phyloP scores from a whole-genome alignment of 768 basidiomycete species.

The Leucocoprinus leucothites region DNA sequence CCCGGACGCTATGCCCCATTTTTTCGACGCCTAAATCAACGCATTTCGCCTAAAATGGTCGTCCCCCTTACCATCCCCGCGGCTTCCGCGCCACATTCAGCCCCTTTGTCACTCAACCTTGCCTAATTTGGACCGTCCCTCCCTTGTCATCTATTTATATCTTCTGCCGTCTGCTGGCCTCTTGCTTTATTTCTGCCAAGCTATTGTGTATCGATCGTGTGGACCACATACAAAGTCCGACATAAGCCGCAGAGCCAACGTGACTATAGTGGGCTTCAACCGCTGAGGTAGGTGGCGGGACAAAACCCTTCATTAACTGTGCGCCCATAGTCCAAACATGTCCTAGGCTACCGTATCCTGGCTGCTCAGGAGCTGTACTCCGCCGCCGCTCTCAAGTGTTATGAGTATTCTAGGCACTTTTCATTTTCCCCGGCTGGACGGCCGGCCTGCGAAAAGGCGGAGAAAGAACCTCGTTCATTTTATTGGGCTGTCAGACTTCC shows the following conservation, averaged over 20 bases:
- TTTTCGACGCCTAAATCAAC: constrained; percentile 10
- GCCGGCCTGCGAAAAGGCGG: constrained; percentile 2
- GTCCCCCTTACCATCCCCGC: constrained; percentile 2
- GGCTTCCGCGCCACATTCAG: constrained; percentile 1
- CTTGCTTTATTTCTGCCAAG: neutral
- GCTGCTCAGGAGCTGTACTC: neutral
- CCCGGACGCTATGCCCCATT: too few relatives aligned
- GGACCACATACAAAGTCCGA: neutral
- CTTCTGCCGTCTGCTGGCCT: neutral
- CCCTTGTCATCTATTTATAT: constrained; percentile 9
- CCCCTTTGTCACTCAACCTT: neutral
- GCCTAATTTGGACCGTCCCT: neutral
- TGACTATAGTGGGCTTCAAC: neutral
- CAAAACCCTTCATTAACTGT: too few relatives aligned
- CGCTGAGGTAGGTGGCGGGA: too few relatives aligned
- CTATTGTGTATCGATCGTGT: neutral
- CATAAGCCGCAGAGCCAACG: neutral
- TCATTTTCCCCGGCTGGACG: neutral
- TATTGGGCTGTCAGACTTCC: neutral
- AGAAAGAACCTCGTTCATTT: too few relatives aligned
- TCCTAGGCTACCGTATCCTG: neutral
- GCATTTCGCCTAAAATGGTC: neutral
- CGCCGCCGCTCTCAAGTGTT: neutral
- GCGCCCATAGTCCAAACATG: neutral
- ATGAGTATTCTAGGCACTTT: neutral